A percentile compares a stretch with the other conserved stretches of the same genome.
Conservation (phyloP, 2,329 filamentous ascomycete genomes). For the Fusarium albidum region DNA sequence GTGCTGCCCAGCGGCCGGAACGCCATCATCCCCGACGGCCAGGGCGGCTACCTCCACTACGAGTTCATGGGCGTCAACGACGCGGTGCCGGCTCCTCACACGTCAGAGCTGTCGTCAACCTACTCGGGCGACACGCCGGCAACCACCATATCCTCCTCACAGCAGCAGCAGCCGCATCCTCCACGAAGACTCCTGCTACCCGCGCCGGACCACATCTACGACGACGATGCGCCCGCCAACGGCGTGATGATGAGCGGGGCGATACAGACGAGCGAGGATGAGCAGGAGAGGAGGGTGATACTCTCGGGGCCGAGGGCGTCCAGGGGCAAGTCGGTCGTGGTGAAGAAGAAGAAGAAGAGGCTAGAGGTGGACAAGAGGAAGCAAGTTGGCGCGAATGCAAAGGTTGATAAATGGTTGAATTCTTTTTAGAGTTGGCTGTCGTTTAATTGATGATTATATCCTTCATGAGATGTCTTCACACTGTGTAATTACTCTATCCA, state of each 20-base stretch:
- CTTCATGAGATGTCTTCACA: no score
- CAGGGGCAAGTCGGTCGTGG: constrained; percentile 5
- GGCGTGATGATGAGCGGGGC: constrained; percentile 27
- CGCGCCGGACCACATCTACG: constrained; percentile 3
- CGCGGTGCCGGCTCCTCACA: background rate
- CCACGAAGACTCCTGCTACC: background rate
- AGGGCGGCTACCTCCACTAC: constrained; percentile 36
- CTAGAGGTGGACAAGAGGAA: constrained; percentile 3
- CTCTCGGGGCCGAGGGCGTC: constrained; percentile 6
- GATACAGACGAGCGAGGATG: constrained; percentile 4
- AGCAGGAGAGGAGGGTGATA: constrained; percentile 9
- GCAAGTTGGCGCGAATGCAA: constrained; percentile 25
- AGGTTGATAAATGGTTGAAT: constrained; percentile 35
- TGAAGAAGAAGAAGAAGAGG: constrained; percentile 31
- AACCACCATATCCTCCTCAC: background rate
- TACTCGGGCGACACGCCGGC: constrained; percentile 20
- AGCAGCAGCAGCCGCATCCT: background rate
- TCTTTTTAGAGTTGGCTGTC: constrained; percentile 1
- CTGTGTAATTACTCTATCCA: no score
- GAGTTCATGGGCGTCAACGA: constrained; percentile 30
- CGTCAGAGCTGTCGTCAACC: constrained; percentile 18
- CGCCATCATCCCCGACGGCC: constrained; percentile 26
- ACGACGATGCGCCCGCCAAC: constrained; percentile 10
- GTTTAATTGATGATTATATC: no score
- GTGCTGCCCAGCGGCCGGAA: constrained; percentile 29